Evolutionary conservation across 1,284 basidiomycete genomes (phyloP).

Genomic region (Moesziomyces globuligerus): DNA sequence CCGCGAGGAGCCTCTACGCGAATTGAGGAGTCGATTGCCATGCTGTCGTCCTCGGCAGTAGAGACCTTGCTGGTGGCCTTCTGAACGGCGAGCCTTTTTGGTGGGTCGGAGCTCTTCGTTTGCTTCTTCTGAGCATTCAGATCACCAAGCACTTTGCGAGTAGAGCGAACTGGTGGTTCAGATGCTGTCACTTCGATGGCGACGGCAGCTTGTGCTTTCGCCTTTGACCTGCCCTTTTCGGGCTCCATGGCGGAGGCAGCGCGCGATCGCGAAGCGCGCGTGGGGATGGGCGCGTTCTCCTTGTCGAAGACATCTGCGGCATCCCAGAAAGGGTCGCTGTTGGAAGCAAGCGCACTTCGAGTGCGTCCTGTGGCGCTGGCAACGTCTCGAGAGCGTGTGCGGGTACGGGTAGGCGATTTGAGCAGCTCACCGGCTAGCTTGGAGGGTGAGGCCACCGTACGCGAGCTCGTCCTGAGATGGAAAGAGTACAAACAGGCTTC

Average conservation of each 20-base stretch:
- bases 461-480: conserved; percentile 30
- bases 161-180: conserved; percentile 8
- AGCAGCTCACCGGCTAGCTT: conserved; percentile 55
- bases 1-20: conserved; percentile 1
- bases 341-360: conserved; percentile 9
- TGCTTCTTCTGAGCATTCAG: conserved; percentile 18
- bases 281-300: conserved; percentile 33
- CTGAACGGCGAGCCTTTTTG: conserved; percentile 3
- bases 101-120: not conserved
- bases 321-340: conserved; percentile 21
- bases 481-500: not conserved
- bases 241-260: conserved; percentile 18
- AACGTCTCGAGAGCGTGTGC: conserved; percentile 23
- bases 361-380: conserved; percentile 3
- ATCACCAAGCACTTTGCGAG: conserved; percentile 34
- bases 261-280: conserved; percentile 23
- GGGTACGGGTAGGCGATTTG: conserved; percentile 51
- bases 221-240: conserved; percentile 28
- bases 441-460: conserved; percentile 33
- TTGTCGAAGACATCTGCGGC: conserved; percentile 30
- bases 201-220: conserved; percentile 14
- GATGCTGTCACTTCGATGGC: conserved; percentile 3
- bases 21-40: conserved; percentile 18
- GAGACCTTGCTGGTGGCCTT: conserved; percentile 5
- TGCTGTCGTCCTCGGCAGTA: conserved; percentile 34